Conservation (phyloP, 176 grass and related monocot species). For the Phragmites australis region DNA sequence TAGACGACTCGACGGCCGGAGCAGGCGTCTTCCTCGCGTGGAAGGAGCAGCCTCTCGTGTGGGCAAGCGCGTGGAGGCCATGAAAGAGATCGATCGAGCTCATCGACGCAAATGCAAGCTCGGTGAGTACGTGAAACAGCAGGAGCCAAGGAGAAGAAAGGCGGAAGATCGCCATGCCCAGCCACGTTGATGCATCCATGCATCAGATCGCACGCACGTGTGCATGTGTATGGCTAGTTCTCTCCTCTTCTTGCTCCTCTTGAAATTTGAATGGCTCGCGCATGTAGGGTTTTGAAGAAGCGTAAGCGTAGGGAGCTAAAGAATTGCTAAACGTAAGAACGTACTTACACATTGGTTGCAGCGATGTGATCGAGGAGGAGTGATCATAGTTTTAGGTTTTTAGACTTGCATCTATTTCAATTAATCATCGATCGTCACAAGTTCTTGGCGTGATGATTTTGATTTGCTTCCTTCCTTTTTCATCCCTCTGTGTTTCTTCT, state of each 20-base stretch:
- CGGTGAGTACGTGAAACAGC: constrained; percentile 21
- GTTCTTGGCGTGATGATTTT: constrained; percentile 45
- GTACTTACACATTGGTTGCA: constrained; percentile 41
- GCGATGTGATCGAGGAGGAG: constrained; percentile 5
- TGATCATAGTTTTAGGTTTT: constrained; percentile 44
- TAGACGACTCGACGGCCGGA: constrained; percentile 54
- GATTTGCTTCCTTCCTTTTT: constrained; percentile 16
- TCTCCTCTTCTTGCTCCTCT: constrained; percentile 10
- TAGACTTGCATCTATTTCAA: constrained; percentile 38
- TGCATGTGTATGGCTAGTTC: constrained; percentile 20
- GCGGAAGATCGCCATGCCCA: background rate
- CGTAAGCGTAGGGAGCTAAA: constrained; percentile 39
- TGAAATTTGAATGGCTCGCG: constrained; percentile 36
- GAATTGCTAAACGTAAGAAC: constrained; percentile 37
- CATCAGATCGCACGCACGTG: constrained; percentile 26
- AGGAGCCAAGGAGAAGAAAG: constrained; percentile 3
- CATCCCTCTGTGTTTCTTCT: constrained; percentile 24
- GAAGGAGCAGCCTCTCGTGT: constrained; percentile 95
- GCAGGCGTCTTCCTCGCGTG: constrained; percentile 79
- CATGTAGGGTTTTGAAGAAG: constrained; percentile 56
- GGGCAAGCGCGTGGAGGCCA: constrained; percentile 94
- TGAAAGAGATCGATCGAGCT: constrained; percentile 35
- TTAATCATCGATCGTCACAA: constrained; percentile 51
- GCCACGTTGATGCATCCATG: constrained; percentile 29
- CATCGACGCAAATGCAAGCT: constrained; percentile 31